Percentiles rank a stretch among this genome's conserved stretches.
Evolutionary conservation across 2,329 filamentous ascomycete genomes (phyloP).

Genomic region (Stylonectria norvegica): DNA sequence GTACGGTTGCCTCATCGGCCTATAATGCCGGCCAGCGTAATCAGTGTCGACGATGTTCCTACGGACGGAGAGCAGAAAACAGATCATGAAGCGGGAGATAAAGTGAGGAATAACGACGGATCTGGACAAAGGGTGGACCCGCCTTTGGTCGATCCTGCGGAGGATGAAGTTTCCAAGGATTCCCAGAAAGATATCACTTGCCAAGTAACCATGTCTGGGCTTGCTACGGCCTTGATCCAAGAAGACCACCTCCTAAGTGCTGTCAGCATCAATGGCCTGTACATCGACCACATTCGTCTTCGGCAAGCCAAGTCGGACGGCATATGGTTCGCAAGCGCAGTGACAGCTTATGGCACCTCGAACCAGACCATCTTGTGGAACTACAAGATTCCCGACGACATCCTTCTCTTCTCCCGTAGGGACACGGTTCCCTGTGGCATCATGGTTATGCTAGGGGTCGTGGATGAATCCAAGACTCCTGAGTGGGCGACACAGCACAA

Average conservation of each 20-base stretch:
- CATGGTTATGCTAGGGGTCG: conserved; percentile 51
- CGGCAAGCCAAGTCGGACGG: conserved; percentile 36
- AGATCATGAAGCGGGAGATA: conserved; percentile 4
- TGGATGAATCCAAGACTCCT: conserved; percentile 50
- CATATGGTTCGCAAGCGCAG: conserved; percentile 55
- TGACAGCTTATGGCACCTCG: conserved; percentile 53
- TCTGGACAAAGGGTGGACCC: not conserved
- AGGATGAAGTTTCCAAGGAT: conserved; percentile 29
- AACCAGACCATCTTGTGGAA: conserved; percentile 58
- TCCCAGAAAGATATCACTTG: conserved; percentile 39
- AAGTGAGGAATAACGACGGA: conserved; percentile 2
- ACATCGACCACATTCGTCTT: conserved; percentile 46
- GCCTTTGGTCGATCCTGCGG: conserved; percentile 34
- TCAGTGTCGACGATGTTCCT: not conserved
- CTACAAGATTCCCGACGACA: conserved; percentile 53
- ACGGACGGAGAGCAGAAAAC: not conserved
- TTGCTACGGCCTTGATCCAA: conserved; percentile 44
- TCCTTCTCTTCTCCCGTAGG: conserved; percentile 48
- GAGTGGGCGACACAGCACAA: conserved; percentile 49
- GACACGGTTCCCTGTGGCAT: conserved; percentile 57
- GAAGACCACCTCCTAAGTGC: conserved; percentile 26
- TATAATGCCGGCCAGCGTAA: not conserved
- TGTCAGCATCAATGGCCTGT: conserved; percentile 35
- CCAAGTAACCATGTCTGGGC: conserved; percentile 47
- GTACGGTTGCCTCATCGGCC: conserved; percentile 42